Conservation (phyloP, 257 asterid genomes). For the Rubia yunnanensis region DNA sequence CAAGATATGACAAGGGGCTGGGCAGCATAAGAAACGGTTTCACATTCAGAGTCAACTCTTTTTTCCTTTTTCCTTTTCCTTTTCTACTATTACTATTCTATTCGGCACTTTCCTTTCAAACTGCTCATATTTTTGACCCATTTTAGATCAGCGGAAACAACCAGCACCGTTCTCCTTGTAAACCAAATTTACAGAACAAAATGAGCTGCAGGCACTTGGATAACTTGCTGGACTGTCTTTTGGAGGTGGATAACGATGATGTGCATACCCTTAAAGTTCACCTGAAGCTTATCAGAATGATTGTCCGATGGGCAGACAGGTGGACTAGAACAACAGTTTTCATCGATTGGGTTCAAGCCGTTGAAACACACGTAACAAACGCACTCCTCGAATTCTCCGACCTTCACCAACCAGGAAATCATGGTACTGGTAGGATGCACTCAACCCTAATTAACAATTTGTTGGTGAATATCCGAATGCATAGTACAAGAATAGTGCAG, state of each 20-base stretch:
- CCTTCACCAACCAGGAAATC: neutral
- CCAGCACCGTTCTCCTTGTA: too few species aligned
- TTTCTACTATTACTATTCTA: too few species aligned
- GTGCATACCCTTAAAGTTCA: neutral
- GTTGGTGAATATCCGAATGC: neutral
- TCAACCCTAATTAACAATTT: neutral
- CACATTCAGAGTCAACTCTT: too few species aligned
- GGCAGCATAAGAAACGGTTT: too few species aligned
- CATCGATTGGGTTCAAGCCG: neutral
- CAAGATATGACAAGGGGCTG: neutral
- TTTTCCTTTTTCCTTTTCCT: too few species aligned
- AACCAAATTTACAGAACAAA: neutral
- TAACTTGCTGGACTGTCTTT: neutral
- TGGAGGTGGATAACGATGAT: neutral
- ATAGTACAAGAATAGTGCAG: neutral
- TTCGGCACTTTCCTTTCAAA: too few species aligned
- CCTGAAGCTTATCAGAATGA: neutral
- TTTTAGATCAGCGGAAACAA: too few species aligned
- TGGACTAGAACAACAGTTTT: neutral
- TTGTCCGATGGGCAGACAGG: neutral
- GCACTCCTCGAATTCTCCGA: neutral
- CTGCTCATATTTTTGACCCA: neutral
- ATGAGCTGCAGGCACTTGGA: neutral
- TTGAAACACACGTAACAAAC: neutral
- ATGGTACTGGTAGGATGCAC: neutral